Evolutionary conservation across 1,139 yeast species (phyloP).

Genomic region (Sugiyamaella japonica): DNA sequence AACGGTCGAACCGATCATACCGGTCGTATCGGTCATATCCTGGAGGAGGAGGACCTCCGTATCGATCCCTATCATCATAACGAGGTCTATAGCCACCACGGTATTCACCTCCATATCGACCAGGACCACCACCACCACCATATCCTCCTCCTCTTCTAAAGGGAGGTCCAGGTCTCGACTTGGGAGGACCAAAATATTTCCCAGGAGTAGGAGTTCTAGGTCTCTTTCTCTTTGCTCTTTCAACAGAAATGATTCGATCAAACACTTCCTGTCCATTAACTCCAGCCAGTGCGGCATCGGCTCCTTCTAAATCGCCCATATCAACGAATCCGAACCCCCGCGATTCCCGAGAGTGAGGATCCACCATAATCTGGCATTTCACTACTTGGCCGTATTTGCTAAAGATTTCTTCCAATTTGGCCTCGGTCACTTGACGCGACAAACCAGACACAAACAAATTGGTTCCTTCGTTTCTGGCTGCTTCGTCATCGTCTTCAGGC

Average conservation of each 20-base stretch:
- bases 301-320: slow-evolving; percentile 38
- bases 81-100: slow-evolving; percentile 30
- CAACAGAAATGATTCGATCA: slow-evolving; percentile 40
- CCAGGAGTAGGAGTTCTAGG: slow-evolving; percentile 48
- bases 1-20: slow-evolving; percentile 33
- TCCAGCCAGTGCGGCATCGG: slow-evolving; percentile 40
- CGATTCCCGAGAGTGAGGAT: slow-evolving; percentile 43
- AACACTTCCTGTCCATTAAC: slow-evolving; percentile 38
- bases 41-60: slow-evolving; percentile 12
- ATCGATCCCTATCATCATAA: slow-evolving; percentile 24
- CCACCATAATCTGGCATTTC: slow-evolving; percentile 42
- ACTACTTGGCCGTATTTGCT: slow-evolving; percentile 40
- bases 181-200: slow-evolving; percentile 44
- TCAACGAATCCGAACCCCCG: slow-evolving; percentile 45
- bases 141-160: slow-evolving; percentile 27
- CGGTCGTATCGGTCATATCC: slow-evolving; percentile 15
- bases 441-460: slow-evolving; percentile 44
- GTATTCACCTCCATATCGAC: slow-evolving; percentile 23
- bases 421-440: slow-evolving; percentile 38
- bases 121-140: slow-evolving; percentile 16
- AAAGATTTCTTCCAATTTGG: slow-evolving; percentile 39
- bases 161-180: slow-evolving; percentile 28
- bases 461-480: slow-evolving; percentile 40
- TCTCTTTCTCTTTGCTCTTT: slow-evolving; percentile 42
- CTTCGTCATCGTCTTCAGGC: slow-evolving; percentile 29